Base-by-base conservation (phyloP, 306 rosid genomes). In the Dryas drummondii region DNA sequence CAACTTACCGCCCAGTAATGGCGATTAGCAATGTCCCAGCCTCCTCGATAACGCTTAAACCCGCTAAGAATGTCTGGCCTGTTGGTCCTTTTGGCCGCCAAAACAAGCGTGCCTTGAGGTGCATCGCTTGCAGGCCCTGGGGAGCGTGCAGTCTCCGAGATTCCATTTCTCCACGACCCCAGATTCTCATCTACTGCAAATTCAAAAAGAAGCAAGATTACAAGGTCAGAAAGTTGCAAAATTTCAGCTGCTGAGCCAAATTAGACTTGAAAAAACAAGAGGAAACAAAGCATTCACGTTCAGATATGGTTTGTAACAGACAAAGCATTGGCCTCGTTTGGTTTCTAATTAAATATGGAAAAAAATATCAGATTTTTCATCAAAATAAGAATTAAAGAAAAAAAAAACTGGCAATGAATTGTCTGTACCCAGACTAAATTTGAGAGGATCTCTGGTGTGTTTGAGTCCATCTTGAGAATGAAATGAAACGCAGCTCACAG, bases 1-100 rank as follows among this genome's bases (percentile, higher is more conserved):
- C 60, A 51, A 82, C 99, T 88, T 88, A 96, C 99, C 6, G 99
- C 93, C 99, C 99, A 96, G 87, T 96, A 96, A 82, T 96, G 91
- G 47, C 49, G 88, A 82, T 88, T 81, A 5, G 83, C 75, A 48
- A 96, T 82, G 79, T 96, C 98, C 99, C 99, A 96, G 61, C 99
- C 99, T 70, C 85, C 97, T 22, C 53, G 81, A 78, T 92, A 96
- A 26, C 71, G 88, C 72, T 74, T 84, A 72, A 96, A 87, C 17
- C 92, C 79, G 1, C 52, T 75, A 40, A 92, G 92, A 89, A 96
- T 77, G 81, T 96, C 99, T 3, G 97, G 96, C 65, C 99, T 86
- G 49, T 78, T 64, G 16, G 99, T 96, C 85, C 96, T 83, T 72
- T 88, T 89, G 4, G 91, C 97, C 41, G 99, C 99, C 76, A 96